Base-by-base conservation (phyloP, 139 green algal species). In the Picochlorum sp. region DNA sequence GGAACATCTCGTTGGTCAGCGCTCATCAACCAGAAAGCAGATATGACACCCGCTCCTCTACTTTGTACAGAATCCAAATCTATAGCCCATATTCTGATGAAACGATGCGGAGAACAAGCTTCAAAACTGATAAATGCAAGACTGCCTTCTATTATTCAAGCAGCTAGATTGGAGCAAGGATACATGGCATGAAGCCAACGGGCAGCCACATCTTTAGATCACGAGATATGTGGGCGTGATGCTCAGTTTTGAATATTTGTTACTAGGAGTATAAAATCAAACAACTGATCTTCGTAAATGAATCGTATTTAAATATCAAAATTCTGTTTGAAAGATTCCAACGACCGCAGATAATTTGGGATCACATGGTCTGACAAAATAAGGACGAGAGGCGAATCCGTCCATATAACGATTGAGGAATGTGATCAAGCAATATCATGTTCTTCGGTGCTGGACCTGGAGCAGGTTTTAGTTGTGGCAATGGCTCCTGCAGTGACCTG, bases 281-380 rank as follows among this genome's bases (percentile, higher is more conserved):
- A 30, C 28, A 26, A 11, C 23, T 58, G 50, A 26, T 26, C 50
- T 4, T 11, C 34, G 50, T 11, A 41, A 41, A 41, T 41, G 7
- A 30, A 41, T 41, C 34, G 8, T 41, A 41, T 41, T 41, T 41
- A 41, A 41, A 14, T 41, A 41, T 41, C 34, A 41, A 41, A 41
- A 41, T 41, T 41, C 7, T 11, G 34, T 54, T 18, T 45, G 11
- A 55, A 54, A 16, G 26, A 74, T 30, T 85, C 77, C 57, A 94
- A 63, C 3, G 81, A 71, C 9, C 54, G 57, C 21, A 88, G 69
- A 72, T 94, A 92, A 16, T 72, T 59, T 9, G 82, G 85, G 52
- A 90, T 82, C 47, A 92, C 82, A 69, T 94, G 86, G 62, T 94
- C 86, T 21, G 68, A 57, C 18, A 94, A 67, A 84, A 91, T 88